Conservation (phyloP, 2,329 filamentous ascomycete genomes). For the Talaromyces rugulosus region DNA sequence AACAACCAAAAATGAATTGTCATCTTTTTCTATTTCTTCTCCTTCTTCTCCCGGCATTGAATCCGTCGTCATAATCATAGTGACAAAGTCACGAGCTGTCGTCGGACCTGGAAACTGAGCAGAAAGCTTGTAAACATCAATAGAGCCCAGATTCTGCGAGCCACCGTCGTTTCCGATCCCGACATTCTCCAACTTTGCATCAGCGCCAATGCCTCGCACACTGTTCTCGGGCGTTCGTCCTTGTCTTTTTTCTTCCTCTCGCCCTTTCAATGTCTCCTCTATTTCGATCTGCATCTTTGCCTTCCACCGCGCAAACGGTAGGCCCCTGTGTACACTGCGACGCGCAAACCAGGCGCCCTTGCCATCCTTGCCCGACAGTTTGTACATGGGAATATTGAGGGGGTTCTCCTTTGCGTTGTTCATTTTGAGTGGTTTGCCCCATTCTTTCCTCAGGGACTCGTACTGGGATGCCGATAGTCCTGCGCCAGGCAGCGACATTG, state of each 20-base stretch:
- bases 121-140: slow-evolving; percentile 73
- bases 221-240: slow-evolving; percentile 67
- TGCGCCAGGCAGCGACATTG: neutral
- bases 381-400: slow-evolving; percentile 72
- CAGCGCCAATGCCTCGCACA: slow-evolving; percentile 80
- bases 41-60: slow-evolving; percentile 29
- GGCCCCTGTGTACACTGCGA: slow-evolving; percentile 72
- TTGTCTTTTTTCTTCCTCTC: slow-evolving; percentile 61
- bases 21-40: slow-evolving; percentile 17
- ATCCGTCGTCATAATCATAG: slow-evolving; percentile 66
- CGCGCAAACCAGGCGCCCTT: slow-evolving; percentile 87
- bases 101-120: slow-evolving; percentile 89
- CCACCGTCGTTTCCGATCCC: neutral
- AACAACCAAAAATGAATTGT: slow-evolving; percentile 71
- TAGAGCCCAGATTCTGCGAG: slow-evolving; percentile 12
- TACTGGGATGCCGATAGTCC: slow-evolving; percentile 45
- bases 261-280: slow-evolving; percentile 66
- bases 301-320: slow-evolving; percentile 75
- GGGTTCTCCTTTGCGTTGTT: slow-evolving; percentile 69
- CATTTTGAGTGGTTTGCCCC: slow-evolving; percentile 68
- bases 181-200: slow-evolving; percentile 62
- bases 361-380: slow-evolving; percentile 72
- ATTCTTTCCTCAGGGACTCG: slow-evolving; percentile 67
- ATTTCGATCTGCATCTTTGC: slow-evolving; percentile 75
- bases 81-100: slow-evolving; percentile 81